These are phyloP conservation scores for Candida mattraensis DNA, from an alignment of 805 yeast species.

Conservation along the genomic window DNA sequence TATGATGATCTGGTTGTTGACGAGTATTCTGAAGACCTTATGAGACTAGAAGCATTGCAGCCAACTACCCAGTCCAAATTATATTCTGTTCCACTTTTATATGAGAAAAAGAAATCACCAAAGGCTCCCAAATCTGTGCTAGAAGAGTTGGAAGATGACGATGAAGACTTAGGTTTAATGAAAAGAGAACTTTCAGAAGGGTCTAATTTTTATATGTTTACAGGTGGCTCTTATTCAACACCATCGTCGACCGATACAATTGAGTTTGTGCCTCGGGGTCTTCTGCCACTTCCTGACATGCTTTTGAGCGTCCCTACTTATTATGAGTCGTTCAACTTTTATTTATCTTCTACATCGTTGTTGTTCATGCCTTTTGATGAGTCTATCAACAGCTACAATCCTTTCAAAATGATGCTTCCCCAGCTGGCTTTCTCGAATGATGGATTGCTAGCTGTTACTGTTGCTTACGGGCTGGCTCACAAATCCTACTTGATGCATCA, in stretches of 20 bases:
- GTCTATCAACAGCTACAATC: slow-evolving; percentile 60
- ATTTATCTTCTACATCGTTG: slow-evolving; percentile 58
- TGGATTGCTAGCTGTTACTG: slow-evolving; percentile 54
- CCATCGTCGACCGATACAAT: slow-evolving; percentile 17
- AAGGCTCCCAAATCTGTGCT: background rate
- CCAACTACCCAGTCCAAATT: slow-evolving; percentile 8
- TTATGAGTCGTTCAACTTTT: slow-evolving; percentile 62
- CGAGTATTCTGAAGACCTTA: slow-evolving; percentile 40
- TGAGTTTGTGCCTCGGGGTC: slow-evolving; percentile 34
- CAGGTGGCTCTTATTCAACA: slow-evolving; percentile 14
- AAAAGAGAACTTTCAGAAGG: slow-evolving; percentile 1
- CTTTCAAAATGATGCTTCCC: slow-evolving; percentile 65
- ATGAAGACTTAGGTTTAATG: slow-evolving; percentile 6
- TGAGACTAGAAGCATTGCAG: slow-evolving; percentile 30
- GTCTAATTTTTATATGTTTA: background rate
- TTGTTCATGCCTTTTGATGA: slow-evolving; percentile 67
- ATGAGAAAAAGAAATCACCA: slow-evolving; percentile 3
- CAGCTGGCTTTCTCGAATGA: slow-evolving; percentile 63
- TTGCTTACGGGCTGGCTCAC: slow-evolving; percentile 52
- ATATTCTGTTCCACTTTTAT: slow-evolving; percentile 18
- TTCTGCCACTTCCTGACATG: slow-evolving; percentile 59
- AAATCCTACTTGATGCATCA: slow-evolving; percentile 24
- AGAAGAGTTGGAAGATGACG: slow-evolving; percentile 16
- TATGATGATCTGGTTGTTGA: slow-evolving; percentile 21
- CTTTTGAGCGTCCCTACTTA: slow-evolving; percentile 59